Conservation (phyloP, 1,284 basidiomycete species). For the Cutaneotrichosporon sp. region DNA sequence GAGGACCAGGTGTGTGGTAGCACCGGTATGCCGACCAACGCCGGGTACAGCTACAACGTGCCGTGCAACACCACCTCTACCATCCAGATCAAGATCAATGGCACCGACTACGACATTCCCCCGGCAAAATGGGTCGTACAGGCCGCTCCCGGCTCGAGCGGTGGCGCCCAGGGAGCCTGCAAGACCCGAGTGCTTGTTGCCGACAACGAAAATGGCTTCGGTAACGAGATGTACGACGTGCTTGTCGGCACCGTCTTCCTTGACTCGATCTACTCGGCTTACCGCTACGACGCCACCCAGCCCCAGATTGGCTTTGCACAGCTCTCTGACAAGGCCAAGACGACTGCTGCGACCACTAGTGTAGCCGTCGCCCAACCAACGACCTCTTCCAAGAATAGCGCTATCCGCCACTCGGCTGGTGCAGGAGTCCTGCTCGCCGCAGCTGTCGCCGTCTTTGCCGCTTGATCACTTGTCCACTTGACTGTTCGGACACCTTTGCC, state of each 20-base stretch:
- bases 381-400: not conserved
- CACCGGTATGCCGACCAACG: not conserved
- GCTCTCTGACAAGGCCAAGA: conserved; percentile 4
- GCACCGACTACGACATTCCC: not conserved
- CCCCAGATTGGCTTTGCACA: conserved; percentile 8
- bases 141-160: not conserved
- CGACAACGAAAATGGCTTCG: not conserved
- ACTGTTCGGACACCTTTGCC: too few relatives aligned
- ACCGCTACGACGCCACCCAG: not conserved
- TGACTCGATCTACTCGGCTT: not conserved
- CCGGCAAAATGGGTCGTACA: not conserved
- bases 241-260: conserved; percentile 1
- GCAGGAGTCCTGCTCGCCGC: not conserved
- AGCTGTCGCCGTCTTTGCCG: not conserved
- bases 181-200: not conserved
- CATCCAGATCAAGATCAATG: not conserved
- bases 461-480: not conserved
- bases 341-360: not conserved
- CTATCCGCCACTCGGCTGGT: not conserved
- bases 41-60: not conserved
- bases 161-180: not conserved
- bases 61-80: not conserved
- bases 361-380: not conserved
- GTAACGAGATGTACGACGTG: not conserved
- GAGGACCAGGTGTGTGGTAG: not conserved